Conservation (phyloP, 2,329 filamentous ascomycete species). For the Diaporthe humulicola region DNA sequence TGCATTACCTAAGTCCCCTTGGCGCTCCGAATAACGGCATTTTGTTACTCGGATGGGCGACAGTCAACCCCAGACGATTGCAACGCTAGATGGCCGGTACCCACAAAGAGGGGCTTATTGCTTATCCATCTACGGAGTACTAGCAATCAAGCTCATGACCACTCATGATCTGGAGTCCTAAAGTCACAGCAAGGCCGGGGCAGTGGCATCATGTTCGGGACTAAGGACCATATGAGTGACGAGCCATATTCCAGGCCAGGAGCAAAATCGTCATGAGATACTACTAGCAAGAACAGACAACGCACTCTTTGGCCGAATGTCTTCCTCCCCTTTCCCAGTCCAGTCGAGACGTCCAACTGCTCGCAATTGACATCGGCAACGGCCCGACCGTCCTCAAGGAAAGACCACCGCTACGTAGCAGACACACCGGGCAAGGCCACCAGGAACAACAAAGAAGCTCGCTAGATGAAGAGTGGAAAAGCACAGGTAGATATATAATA, state of each 20-base stretch:
- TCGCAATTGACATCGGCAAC: background rate
- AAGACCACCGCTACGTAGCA: background rate
- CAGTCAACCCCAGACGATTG: background rate
- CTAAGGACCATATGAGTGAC: background rate
- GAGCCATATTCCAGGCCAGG: background rate
- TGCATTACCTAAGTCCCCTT: constrained; percentile 14
- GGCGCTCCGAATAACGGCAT: constrained; percentile 1
- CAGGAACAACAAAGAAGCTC: background rate
- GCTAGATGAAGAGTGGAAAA: background rate
- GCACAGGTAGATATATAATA: background rate
- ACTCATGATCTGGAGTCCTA: background rate
- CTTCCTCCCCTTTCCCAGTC: too few species aligned
- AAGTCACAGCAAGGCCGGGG: background rate
- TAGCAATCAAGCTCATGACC: background rate
- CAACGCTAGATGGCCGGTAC: background rate
- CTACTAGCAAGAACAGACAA: background rate
- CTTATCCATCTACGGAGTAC: background rate
- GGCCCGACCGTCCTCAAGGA: background rate
- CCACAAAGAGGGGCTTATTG: background rate
- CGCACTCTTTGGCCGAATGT: background rate
- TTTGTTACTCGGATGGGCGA: background rate
- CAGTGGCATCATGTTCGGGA: background rate
- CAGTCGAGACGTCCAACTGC: background rate
- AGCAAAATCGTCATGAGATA: background rate
- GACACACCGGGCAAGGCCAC: background rate